Conservation (phyloP, 495 filamentous ascomycete genomes). For the Lasiosphaeris hirsuta region DNA sequence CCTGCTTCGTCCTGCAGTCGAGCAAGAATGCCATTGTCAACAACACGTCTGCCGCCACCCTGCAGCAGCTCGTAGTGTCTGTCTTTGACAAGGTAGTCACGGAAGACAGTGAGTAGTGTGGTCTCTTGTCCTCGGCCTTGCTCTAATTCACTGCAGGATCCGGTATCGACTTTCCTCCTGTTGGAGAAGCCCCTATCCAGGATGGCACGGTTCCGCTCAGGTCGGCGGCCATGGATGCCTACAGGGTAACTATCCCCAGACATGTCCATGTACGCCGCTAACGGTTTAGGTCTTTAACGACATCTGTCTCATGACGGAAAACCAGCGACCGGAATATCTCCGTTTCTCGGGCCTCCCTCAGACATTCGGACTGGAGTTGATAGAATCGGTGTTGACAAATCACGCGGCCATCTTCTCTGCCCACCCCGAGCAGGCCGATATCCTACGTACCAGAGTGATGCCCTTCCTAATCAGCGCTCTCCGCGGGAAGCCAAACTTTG, state of each 20-base stretch:
- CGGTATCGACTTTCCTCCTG: constrained; percentile 47
- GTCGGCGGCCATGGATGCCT: constrained; percentile 80
- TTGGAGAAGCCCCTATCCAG: constrained; percentile 60
- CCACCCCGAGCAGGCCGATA: constrained; percentile 77
- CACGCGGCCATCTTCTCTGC: constrained; percentile 73
- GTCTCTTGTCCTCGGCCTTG: neutral
- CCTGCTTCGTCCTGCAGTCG: constrained; percentile 84
- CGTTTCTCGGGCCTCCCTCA: constrained; percentile 70
- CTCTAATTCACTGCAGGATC: constrained; percentile 31
- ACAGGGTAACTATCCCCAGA: constrained; percentile 48
- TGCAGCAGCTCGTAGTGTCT: constrained; percentile 89
- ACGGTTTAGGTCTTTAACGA: constrained; percentile 70
- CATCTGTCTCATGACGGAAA: constrained; percentile 82
- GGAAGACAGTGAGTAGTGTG: constrained; percentile 67
- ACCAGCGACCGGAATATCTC: constrained; percentile 74
- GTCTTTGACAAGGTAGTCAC: constrained; percentile 85
- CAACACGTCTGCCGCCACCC: constrained; percentile 88
- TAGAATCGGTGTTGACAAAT: constrained; percentile 83
- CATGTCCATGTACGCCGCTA: constrained; percentile 19
- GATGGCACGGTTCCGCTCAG: constrained; percentile 62
- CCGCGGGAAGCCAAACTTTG: constrained; percentile 74
- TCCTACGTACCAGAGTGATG: constrained; percentile 76
- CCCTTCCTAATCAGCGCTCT: constrained; percentile 76
- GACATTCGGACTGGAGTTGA: constrained; percentile 82
- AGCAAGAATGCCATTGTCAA: constrained; percentile 90